phyloP scores from a whole-genome alignment of 805 yeast genomes.

The Brettanomyces bruxellensis region DNA sequence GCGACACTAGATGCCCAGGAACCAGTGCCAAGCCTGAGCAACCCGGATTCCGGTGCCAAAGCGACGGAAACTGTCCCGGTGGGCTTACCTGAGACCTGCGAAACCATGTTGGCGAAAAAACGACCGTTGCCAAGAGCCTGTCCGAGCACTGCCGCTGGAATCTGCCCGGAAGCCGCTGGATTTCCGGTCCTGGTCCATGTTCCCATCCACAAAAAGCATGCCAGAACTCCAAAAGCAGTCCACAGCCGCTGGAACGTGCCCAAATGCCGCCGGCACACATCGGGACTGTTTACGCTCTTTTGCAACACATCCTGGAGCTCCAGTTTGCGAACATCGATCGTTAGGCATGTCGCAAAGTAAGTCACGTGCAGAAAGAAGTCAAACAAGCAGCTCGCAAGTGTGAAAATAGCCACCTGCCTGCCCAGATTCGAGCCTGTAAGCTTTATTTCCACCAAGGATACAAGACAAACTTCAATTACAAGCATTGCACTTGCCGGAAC shows the following conservation, averaged over 20 bases:
- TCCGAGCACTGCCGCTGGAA: not conserved
- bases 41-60: not conserved
- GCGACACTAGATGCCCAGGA: not conserved
- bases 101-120: not conserved
- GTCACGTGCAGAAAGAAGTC: slow-evolving; percentile 58
- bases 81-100: not conserved
- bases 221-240: not conserved
- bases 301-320: slow-evolving; percentile 50
- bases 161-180: not conserved
- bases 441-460: slow-evolving; percentile 19
- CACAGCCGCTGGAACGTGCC: not conserved
- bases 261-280: not conserved
- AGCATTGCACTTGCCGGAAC: slow-evolving; percentile 29
- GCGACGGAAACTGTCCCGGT: not conserved
- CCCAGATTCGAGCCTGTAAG: slow-evolving; percentile 18
- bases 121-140: not conserved
- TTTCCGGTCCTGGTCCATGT: not conserved
- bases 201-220: not conserved
- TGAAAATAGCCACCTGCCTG: slow-evolving; percentile 35
- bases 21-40: not conserved
- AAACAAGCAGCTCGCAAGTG: slow-evolving; percentile 38
- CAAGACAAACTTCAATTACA: slow-evolving; percentile 17
- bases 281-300: slow-evolving; percentile 1
- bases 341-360: slow-evolving; percentile 53
- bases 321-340: slow-evolving; percentile 56